These are phyloP conservation scores for Globisporangium solare DNA, from an alignment of 352 stramenopile species.

Conservation along the genomic window DNA sequence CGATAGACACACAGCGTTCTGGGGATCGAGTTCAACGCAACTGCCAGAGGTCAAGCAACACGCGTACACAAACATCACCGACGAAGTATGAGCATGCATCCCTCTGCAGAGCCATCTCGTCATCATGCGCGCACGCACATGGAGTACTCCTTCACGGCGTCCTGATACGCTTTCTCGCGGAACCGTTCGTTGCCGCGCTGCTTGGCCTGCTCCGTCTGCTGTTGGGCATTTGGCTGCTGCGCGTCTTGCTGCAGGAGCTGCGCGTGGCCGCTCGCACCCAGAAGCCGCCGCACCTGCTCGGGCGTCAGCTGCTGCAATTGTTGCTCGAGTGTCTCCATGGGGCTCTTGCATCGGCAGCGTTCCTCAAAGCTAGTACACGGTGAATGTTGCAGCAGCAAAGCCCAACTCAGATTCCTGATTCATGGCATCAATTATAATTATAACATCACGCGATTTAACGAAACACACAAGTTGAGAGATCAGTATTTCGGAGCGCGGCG, in stretches of 20 bases:
- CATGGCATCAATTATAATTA: background rate
- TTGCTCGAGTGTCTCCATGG: constrained; percentile 25
- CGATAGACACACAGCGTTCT: constrained; percentile 43
- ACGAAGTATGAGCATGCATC: background rate
- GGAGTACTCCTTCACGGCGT: constrained; percentile 46
- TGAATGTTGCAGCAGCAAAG: constrained; percentile 1
- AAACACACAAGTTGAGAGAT: too few relatives aligned
- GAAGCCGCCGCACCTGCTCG: constrained; percentile 27
- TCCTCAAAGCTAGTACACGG: too few relatives aligned
- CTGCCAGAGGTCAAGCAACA: constrained; percentile 11
- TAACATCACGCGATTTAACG: background rate
- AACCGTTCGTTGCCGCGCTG: constrained; percentile 59
- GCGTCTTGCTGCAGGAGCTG: constrained; percentile 18
- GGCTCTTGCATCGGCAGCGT: background rate
- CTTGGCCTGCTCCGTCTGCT: constrained; percentile 23
- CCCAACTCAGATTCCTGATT: background rate
- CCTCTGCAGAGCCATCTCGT: background rate
- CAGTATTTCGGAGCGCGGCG: too few relatives aligned
- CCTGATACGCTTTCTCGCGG: constrained; percentile 24
- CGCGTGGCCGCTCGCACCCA: constrained; percentile 25
- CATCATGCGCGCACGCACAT: constrained; percentile 14
- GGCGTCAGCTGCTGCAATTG: constrained; percentile 24
- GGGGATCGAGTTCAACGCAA: constrained; percentile 41
- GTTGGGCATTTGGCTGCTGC: background rate
- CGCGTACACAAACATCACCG: background rate